These are phyloP conservation scores for Stagonosporopsis chrysanthemi DNA, from an alignment of 2,329 filamentous ascomycete species.

Conservation along the genomic window DNA sequence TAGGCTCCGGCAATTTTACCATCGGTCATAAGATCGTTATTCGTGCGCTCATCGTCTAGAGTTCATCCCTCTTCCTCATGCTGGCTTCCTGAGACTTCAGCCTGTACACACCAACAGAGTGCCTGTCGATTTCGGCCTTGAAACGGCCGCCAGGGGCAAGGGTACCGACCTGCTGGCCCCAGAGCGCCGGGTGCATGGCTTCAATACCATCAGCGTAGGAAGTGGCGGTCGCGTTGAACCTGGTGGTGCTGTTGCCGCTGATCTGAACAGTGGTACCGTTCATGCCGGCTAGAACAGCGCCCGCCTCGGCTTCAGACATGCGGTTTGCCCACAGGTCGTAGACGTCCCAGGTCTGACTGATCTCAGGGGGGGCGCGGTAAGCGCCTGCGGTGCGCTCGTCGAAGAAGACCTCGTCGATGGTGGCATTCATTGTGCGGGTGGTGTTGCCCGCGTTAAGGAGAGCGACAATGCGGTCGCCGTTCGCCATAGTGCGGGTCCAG, in stretches of 20 bases:
- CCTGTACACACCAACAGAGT: slow-evolving; percentile 61
- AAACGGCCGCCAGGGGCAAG: slow-evolving; percentile 55
- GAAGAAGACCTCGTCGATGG: slow-evolving; percentile 62
- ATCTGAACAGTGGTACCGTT: slow-evolving; percentile 48
- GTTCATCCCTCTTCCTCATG: slow-evolving; percentile 54
- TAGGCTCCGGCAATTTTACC: background rate
- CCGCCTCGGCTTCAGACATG: slow-evolving; percentile 58
- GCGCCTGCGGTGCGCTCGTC: slow-evolving; percentile 55
- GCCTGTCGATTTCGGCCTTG: slow-evolving; percentile 55
- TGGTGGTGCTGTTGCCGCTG: slow-evolving; percentile 43
- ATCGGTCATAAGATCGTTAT: background rate
- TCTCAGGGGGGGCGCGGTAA: slow-evolving; percentile 48
- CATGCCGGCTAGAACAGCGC: slow-evolving; percentile 56
- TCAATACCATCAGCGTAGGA: slow-evolving; percentile 58
- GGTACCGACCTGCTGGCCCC: slow-evolving; percentile 57
- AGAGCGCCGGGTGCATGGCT: slow-evolving; percentile 53
- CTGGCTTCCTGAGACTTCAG: slow-evolving; percentile 46
- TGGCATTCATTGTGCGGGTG: slow-evolving; percentile 56
- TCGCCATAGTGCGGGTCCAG: slow-evolving; percentile 58
- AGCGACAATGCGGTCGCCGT: slow-evolving; percentile 58
- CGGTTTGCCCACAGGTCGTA: slow-evolving; percentile 64
- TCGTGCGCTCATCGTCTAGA: slow-evolving; percentile 36
- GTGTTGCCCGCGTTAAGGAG: slow-evolving; percentile 60
- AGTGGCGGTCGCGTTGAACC: slow-evolving; percentile 60
- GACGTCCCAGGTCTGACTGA: slow-evolving; percentile 59